Evolutionary conservation across 2,329 filamentous ascomycete genomes (phyloP), one percentile per base, ranked within the genome.

Genomic region (Zymoseptoria tritici): DNA sequence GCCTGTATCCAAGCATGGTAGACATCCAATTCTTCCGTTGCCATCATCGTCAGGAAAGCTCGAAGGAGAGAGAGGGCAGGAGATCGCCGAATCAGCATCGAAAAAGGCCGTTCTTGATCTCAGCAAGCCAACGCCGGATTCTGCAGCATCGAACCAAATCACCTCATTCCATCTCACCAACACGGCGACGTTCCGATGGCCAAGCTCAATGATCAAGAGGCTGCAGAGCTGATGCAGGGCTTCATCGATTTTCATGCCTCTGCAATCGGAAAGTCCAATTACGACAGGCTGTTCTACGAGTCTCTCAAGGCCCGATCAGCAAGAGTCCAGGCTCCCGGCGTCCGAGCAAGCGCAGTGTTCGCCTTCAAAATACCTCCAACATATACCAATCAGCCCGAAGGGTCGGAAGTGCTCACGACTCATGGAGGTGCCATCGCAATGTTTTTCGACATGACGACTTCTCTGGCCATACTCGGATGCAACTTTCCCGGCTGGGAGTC

Each of bases 401-500:
- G 53, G 21, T 55, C 49, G 56, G 19, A 49, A 13, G 58, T 36
- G 4, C 57, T 60, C 46, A 62, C 62, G 11, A 65, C 61, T 9
- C 66, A 68, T 54, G 65, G 66, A 19, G 81, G 81, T 9, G 80
- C 80, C 2, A 78, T 79, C 0, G 78, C 79, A 0, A 72, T 81
- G 16, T 79, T 83, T 55, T 82, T 82, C 60, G 82, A 85, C 65
- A 79, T 83, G 71, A 75, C 76, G 56, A 79, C 78, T 2, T 75
- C 72, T 1, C 67, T 75, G 9, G 69, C 76, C 4, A 57, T 65
- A 19, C 52, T 59, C n/a, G 60, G 53, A 9, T 57, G 60, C 50
- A 60, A 59, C 26, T 58, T 62, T 13, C 31, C 56, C 8, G 74
- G 74, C 46, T 78, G 76, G 75, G 57, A 55, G 19, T 64, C 68